Evolutionary conservation across 2,329 filamentous ascomycete genomes (phyloP).

Genomic region (Fusarium humuli): DNA sequence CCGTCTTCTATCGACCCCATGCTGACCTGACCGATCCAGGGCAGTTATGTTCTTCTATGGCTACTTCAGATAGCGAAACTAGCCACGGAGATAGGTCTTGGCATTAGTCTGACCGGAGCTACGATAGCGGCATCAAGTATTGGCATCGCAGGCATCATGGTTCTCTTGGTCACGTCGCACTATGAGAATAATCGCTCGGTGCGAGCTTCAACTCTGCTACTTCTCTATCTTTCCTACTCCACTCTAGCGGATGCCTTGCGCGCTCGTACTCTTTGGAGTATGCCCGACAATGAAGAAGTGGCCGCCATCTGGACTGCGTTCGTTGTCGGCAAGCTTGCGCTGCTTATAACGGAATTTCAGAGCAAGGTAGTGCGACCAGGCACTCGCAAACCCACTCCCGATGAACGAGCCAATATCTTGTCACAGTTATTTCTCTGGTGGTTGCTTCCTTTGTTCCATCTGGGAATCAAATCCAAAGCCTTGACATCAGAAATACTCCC

Average conservation of each 20-base stretch:
- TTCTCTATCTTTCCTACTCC: not conserved
- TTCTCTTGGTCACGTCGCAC: not conserved
- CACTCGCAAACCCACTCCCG: not conserved
- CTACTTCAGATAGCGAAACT: too few relatives aligned
- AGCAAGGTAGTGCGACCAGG: not conserved
- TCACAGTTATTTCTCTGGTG: not conserved
- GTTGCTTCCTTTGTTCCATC: not conserved
- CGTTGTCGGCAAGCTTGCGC: not conserved
- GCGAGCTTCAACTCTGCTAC: not conserved
- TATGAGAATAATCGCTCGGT: not conserved
- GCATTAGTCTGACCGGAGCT: not conserved
- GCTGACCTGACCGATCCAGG: too few relatives aligned
- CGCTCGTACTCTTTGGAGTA: not conserved
- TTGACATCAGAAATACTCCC: not conserved
- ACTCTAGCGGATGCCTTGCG: not conserved
- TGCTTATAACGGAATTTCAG: not conserved
- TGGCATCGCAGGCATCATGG: not conserved
- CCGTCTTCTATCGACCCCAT: too few relatives aligned
- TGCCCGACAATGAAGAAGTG: not conserved
- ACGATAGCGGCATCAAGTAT: not conserved
- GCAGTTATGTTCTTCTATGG: too few relatives aligned
- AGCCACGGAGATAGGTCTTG: too few relatives aligned
- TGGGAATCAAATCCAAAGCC: not conserved
- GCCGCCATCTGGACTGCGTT: not conserved
- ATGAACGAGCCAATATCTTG: not conserved